Percentiles rank a stretch among this genome's conserved stretches.
Evolutionary conservation across 768 basidiomycete genomes (phyloP).

Genomic region (Gyrodon lividus): DNA sequence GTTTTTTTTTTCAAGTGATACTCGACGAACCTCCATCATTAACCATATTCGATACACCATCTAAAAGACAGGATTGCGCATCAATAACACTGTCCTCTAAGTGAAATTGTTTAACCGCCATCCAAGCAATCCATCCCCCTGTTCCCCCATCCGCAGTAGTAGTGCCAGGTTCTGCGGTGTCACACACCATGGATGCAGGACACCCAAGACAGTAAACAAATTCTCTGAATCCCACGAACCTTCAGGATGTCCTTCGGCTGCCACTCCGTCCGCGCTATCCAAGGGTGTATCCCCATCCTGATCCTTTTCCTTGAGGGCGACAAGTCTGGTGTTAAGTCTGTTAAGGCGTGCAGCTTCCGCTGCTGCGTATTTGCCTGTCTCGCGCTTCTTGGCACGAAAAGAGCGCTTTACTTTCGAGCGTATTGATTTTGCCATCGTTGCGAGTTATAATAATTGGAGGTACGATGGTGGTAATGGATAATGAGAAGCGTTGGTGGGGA

Average conservation of each 20-base stretch:
- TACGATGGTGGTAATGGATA: not conserved
- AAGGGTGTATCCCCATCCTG: constrained; percentile 23
- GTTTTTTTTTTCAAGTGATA: too few species aligned
- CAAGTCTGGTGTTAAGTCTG: constrained; percentile 68
- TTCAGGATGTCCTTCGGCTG: constrained; percentile 35
- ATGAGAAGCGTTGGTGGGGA: not conserved
- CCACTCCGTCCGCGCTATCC: constrained; percentile 31
- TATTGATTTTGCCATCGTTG: constrained; percentile 76
- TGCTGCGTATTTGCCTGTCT: constrained; percentile 71
- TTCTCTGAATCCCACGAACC: constrained; percentile 53
- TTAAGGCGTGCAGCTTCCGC: constrained; percentile 74
- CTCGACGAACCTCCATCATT: constrained; percentile 22
- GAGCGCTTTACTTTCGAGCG: constrained; percentile 80
- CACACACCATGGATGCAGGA: constrained; percentile 51
- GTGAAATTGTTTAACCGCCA: not conserved
- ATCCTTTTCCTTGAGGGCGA: constrained; percentile 42
- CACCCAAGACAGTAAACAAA: constrained; percentile 48
- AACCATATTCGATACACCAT: constrained; percentile 9
- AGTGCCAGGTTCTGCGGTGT: constrained; percentile 39
- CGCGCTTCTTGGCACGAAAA: constrained; percentile 76
- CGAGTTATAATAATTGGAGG: not conserved
- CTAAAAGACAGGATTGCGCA: constrained; percentile 15
- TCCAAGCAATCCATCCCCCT: not conserved
- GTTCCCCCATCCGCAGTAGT: constrained; percentile 11
- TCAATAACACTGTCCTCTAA: constrained; percentile 15